Percentiles rank a stretch among this genome's conserved stretches.
These are phyloP conservation scores for Fusarium pseudoanthophilum DNA, from an alignment of 2,329 filamentous ascomycete species.

Conservation along the genomic window DNA sequence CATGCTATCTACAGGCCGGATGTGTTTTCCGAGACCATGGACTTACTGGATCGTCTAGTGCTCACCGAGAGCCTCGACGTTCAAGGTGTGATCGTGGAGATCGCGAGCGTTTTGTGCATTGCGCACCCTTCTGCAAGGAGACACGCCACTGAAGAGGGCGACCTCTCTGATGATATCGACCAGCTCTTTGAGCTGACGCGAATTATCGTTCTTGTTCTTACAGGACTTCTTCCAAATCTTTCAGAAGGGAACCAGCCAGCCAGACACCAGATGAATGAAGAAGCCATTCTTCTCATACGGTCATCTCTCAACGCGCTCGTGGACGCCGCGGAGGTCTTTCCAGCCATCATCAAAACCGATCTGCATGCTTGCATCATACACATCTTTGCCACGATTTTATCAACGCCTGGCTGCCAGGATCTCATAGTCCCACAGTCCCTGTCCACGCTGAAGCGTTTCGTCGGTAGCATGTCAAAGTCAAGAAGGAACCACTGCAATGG, in stretches of 20 bases:
- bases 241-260: slow-evolving; percentile 72
- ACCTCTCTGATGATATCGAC: slow-evolving; percentile 95
- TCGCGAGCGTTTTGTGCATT: slow-evolving; percentile 88
- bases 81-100: slow-evolving; percentile 92
- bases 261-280: slow-evolving; percentile 85
- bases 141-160: slow-evolving; percentile 68
- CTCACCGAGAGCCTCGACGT: slow-evolving; percentile 91
- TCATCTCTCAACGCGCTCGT: slow-evolving; percentile 88
- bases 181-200: slow-evolving; percentile 96
- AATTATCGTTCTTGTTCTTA: slow-evolving; percentile 93
- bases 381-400: slow-evolving; percentile 93
- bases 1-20: slow-evolving; percentile 97
- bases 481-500: slow-evolving; percentile 51
- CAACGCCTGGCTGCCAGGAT: slow-evolving; percentile 84
- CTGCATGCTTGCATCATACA: slow-evolving; percentile 96
- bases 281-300: slow-evolving; percentile 82
- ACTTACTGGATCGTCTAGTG: slow-evolving; percentile 90
- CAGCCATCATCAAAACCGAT: slow-evolving; percentile 94
- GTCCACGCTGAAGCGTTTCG: slow-evolving; percentile 90
- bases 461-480: slow-evolving; percentile 74
- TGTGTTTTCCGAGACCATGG: slow-evolving; percentile 97
- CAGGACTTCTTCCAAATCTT: slow-evolving; percentile 86
- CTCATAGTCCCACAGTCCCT: slow-evolving; percentile 89
- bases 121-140: slow-evolving; percentile 87
- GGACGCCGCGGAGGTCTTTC: slow-evolving; percentile 94